Conservation (phyloP, 176 grass and related monocot species). For the Musa troglodytarum region DNA sequence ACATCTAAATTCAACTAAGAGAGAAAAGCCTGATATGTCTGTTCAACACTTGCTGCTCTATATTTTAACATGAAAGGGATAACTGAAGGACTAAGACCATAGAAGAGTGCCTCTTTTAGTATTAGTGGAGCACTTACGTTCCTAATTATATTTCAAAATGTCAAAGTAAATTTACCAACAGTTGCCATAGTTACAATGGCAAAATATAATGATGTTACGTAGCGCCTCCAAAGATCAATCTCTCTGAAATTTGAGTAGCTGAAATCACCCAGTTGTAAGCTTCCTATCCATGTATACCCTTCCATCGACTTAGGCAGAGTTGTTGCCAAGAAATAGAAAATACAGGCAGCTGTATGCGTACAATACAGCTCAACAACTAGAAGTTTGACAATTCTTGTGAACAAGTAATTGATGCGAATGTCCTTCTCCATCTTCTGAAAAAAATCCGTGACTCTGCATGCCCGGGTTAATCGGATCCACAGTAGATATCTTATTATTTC, state of each 20-base stretch:
- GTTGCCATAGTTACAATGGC: constrained; percentile 97
- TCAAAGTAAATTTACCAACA: constrained; percentile 46
- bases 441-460: constrained; percentile 54
- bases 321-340: constrained; percentile 93
- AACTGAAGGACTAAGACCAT: background rate
- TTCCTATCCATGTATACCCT: constrained; percentile 90
- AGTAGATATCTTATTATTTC: constrained; percentile 85
- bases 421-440: constrained; percentile 75
- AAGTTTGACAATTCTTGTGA: constrained; percentile 97
- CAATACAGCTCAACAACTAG: constrained; percentile 92
- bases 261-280: constrained; percentile 64
- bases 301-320: constrained; percentile 85
- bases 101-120: background rate
- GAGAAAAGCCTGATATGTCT: no score
- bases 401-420: constrained; percentile 91
- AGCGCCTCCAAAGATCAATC: constrained; percentile 70
- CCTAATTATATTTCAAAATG: background rate
- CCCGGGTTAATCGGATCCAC: constrained; percentile 76
- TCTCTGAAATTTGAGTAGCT: constrained; percentile 79
- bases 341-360: constrained; percentile 87
- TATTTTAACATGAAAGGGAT: background rate
- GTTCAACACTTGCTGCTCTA: background rate
- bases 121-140: background rate
- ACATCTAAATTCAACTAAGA: no score
- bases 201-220: constrained; percentile 81